Percentiles rank a stretch among this genome's conserved stretches.
Conservation (phyloP, 352 stramenopile genomes). For the Blastocystis sp. region DNA sequence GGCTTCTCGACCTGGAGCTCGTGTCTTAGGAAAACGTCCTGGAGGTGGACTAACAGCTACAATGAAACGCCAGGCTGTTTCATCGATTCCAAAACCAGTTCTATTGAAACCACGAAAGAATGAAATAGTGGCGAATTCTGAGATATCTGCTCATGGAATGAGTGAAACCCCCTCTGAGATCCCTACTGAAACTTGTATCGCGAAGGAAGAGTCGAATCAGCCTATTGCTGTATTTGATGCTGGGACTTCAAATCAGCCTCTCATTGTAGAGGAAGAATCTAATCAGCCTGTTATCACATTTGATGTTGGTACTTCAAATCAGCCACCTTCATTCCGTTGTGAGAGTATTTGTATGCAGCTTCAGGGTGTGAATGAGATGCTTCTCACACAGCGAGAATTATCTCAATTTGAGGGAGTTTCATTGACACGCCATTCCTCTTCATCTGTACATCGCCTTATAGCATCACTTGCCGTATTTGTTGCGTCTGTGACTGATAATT, state of each 20-base stretch:
- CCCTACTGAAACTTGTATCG: not conserved
- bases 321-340: too few relatives aligned
- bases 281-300: too few relatives aligned
- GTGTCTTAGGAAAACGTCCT: not conserved
- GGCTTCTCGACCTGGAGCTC: constrained; percentile 36
- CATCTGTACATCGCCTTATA: not conserved
- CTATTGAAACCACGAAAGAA: not conserved
- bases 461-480: not conserved
- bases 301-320: too few relatives aligned
- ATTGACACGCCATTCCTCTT: not conserved
- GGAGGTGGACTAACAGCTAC: not conserved
- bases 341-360: not conserved
- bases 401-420: not conserved
- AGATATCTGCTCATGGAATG: not conserved
- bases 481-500: too few relatives aligned
- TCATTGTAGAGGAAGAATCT: not conserved
- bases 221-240: not conserved
- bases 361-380: not conserved
- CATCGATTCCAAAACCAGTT: constrained; percentile 15
- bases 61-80: constrained; percentile 53
- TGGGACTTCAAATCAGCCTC: not conserved
- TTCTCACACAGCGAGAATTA: not conserved
- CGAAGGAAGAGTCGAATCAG: not conserved
- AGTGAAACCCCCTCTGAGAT: not conserved
- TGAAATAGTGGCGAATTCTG: not conserved